Evolutionary conservation across 805 yeast genomes (phyloP).

Genomic region (Starmerella powellii): DNA sequence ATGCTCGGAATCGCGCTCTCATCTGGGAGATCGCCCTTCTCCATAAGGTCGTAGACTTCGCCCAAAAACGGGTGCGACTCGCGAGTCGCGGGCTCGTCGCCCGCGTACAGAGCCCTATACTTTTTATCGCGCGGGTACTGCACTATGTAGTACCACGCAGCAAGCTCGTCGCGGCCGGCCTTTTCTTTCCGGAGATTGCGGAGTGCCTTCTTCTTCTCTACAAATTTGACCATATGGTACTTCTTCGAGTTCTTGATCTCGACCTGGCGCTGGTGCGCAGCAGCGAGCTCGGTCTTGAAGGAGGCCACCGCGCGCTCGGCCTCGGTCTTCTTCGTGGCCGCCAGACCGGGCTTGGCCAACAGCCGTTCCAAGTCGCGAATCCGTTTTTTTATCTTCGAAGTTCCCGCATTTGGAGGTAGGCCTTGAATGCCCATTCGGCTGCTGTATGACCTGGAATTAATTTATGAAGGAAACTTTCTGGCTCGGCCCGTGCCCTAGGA

Average conservation of each 20-base stretch:
- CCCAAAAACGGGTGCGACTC: constrained; percentile 36
- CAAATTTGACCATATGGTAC: constrained; percentile 88
- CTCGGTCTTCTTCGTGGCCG: constrained; percentile 36
- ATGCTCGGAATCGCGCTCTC: constrained; percentile 35
- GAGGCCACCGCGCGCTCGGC: constrained; percentile 62
- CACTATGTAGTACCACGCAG: constrained; percentile 60
- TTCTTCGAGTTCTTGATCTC: constrained; percentile 48
- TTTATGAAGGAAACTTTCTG: constrained; percentile 1
- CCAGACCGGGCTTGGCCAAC: constrained; percentile 47
- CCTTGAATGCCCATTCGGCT: constrained; percentile 23
- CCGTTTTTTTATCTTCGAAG: constrained; percentile 56
- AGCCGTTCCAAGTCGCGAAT: constrained; percentile 77
- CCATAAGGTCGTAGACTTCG: constrained; percentile 40
- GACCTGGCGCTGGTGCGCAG: constrained; percentile 35
- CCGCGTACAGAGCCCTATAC: constrained; percentile 68
- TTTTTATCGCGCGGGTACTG: constrained; percentile 70
- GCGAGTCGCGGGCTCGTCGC: constrained; percentile 31
- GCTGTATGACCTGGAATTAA: neutral
- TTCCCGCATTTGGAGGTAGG: constrained; percentile 22
- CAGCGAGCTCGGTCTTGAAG: constrained; percentile 44
- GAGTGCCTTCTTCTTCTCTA: constrained; percentile 75
- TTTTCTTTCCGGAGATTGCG: constrained; percentile 47
- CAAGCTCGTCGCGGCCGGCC: constrained; percentile 27
- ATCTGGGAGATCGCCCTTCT: constrained; percentile 47
- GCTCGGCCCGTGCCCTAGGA: neutral